Evolutionary conservation across 2,329 filamentous ascomycete genomes (phyloP), one percentile per base, ranked within the genome.

Genomic region (Arachnomyces sp.): DNA sequence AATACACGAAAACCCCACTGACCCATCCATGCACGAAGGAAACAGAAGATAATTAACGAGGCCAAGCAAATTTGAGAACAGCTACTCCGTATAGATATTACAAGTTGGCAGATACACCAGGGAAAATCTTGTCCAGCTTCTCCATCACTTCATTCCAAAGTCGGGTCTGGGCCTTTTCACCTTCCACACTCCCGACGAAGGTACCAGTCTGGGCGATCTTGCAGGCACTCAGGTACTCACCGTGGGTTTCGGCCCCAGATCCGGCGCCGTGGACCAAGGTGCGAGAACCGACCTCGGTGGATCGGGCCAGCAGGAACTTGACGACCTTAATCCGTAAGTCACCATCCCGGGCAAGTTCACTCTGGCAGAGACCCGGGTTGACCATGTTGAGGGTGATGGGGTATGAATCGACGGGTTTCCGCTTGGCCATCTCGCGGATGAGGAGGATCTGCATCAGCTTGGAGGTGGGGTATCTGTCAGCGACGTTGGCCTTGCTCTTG

Each of bases 281-380:
- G 9, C 70, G 57, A 43, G 57, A 63, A 1, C 70, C 68, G 4
- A 58, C 58, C 52, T 71, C 70, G 0, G 63, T 59, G 0, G 57
- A 58, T 14, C 67, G 55, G 4, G 59, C 67, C 28, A 70, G 36
- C 18, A 66, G 5, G 9, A 52, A 44, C 39, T 57, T 59, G 36
- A 66, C 31, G 3, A 59, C 8, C 25, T 39, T 28, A 11, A 56
- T 17, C 28, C 5, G 8, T 8, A 35, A 13, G 12, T 25, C 28
- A 18, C 36, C n/a, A 11, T 41, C 39, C 4, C 39, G 11, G 18
- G 20, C 32, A 8, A 41, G 33, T 14, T 40, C 41, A 29, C 47
- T 45, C 13, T 70, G 59, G 53, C 72, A 76, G 16, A 69, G 57
- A 1, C 72, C 72, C 0, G 73, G 73, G 43, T 71, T 72, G 15